phyloP scores from a whole-genome alignment of 2,329 filamentous ascomycete genomes.

The Diplodia corticola region DNA sequence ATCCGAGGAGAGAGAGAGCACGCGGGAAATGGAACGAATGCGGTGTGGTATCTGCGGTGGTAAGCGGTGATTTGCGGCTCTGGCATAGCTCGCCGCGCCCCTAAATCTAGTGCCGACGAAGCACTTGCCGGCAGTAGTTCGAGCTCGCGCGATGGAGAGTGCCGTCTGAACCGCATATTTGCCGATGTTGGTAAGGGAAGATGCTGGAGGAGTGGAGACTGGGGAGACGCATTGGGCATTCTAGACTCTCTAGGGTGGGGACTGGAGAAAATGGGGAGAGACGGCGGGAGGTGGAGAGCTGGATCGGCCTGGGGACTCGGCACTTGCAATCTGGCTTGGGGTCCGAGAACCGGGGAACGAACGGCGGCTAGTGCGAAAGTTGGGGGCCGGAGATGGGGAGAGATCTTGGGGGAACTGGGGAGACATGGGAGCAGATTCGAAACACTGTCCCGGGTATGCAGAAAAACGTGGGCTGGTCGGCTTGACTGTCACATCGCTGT shows the following conservation, averaged over 20 bases:
- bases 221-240: background rate
- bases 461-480: too few species aligned
- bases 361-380: background rate
- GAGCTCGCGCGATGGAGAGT: background rate
- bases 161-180: background rate
- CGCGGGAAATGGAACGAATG: background rate
- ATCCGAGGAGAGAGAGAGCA: background rate
- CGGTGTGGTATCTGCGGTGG: background rate
- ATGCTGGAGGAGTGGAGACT: background rate
- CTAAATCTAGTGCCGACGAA: background rate
- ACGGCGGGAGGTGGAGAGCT: background rate
- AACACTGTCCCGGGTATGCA: too few species aligned
- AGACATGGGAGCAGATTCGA: background rate
- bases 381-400: slow-evolving; percentile 16
- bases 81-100: background rate
- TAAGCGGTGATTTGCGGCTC: background rate
- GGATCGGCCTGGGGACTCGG: background rate
- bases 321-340: background rate
- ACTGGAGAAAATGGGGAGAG: background rate
- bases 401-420: background rate
- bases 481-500: background rate
- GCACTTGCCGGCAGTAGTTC: background rate
- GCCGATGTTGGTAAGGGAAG: background rate
- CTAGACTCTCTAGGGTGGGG: background rate
- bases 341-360: slow-evolving; percentile 14